Conservation (phyloP, 1,284 basidiomycete genomes). For the Phellinidium pouzarii region DNA sequence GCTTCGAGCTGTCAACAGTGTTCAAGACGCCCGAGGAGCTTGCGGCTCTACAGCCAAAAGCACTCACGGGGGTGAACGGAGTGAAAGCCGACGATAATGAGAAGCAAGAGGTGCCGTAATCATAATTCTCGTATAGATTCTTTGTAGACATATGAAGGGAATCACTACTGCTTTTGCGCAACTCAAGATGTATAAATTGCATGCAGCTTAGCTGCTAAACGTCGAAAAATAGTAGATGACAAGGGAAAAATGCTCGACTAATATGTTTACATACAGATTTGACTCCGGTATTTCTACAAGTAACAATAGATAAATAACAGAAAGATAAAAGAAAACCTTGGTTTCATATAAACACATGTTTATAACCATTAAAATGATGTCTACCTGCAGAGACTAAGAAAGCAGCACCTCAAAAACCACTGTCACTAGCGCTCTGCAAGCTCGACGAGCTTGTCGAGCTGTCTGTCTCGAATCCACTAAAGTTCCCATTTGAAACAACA, state of each 20-base stretch:
- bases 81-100: neutral
- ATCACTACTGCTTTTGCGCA: neutral
- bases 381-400: no score
- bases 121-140: neutral
- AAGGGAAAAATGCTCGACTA: neutral
- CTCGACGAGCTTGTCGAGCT: neutral
- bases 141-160: neutral
- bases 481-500: neutral
- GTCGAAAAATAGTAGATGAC: neutral
- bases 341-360: neutral
- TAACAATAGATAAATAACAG: no score
- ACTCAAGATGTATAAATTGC: neutral
- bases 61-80: neutral
- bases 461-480: neutral
- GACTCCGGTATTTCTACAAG: neutral
- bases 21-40: slow-evolving; percentile 53
- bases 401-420: neutral
- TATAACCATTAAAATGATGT: neutral
- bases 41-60: slow-evolving; percentile 16
- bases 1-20: slow-evolving; percentile 55
- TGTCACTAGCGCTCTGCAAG: slow-evolving; percentile 8
- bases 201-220: neutral
- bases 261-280: neutral
- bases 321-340: no score
- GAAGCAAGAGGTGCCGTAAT: neutral